Base-by-base conservation (phyloP, 2,329 filamentous ascomycete species). In the Fusarium setosum region DNA sequence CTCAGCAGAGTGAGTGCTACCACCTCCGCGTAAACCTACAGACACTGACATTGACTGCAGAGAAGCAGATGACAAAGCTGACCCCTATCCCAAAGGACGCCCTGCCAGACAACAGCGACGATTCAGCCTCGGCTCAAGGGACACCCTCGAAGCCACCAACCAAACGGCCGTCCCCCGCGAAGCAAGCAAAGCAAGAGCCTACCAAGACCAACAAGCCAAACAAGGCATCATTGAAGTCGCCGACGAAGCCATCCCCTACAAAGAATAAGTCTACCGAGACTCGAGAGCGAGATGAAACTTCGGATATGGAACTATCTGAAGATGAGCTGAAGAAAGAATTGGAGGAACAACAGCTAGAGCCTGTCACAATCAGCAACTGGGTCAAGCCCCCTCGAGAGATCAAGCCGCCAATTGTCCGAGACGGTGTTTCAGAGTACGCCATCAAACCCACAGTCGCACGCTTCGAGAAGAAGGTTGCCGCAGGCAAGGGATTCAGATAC, bases 371-470 rank as follows among this genome's bases (percentile, higher is more conserved):
- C 23, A 48, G 20, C 12, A 56, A 41, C n/a, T 58, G 40, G 31
- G n/a, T 18, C 17, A 65, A 63, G 17, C 59, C 48, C 13, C 11
- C 38, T 3, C 49, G 56, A 40, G 56, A 62, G 29, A 47, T 63
- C 31, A 67, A 67, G 41, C 68, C 68, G 29, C n/a, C 45, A 11
- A 20, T 65, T 9, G 56, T 72, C 31, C 67, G 69, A 24, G 68
- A 73, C 42, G 58, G 63, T 12, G 61, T 67, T 26, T 68, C 71
- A 23, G 68, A 72, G 17, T 61, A 72, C 24, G 65, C 71, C 2
- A 68, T 70, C 48, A 73, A 72, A 42, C 61, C 63, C 29, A 68
- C 67, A 9, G 54, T 70, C 29, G 53, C 56, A 17, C 26, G 52
- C 9, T 65, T 73, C 21, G 52, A 69, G 50, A 38, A 69, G 48